These are phyloP conservation scores for Umbellularia californica DNA, from an alignment of 164 flowering plant genomes.

Conservation along the genomic window DNA sequence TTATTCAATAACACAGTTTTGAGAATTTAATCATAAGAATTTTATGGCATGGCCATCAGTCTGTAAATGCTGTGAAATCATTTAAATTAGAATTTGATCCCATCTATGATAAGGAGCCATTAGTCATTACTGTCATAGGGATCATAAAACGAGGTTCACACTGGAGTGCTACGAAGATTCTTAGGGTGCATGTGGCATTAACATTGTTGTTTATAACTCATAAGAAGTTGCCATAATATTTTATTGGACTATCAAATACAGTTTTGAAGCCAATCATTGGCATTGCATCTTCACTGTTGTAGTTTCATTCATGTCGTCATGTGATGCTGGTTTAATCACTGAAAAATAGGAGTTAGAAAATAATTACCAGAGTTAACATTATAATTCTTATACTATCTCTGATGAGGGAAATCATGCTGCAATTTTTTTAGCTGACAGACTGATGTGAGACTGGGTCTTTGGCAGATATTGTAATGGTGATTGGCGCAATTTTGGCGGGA, in stretches of 20 bases:
- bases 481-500: constrained; percentile 78
- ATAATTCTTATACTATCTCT: neutral
- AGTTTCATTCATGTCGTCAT: neutral
- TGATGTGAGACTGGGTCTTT: constrained; percentile 4
- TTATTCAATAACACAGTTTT: too few relatives aligned
- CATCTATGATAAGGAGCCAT: neutral
- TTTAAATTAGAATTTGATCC: neutral
- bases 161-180: neutral
- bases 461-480: constrained; percentile 73
- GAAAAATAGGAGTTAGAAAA: neutral
- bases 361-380: neutral
- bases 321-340: neutral
- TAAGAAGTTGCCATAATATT: too few relatives aligned
- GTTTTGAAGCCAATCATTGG: neutral
- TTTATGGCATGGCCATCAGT: too few relatives aligned
- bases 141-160: neutral
- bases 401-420: neutral
- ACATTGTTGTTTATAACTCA: neutral
- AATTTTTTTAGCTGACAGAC: neutral
- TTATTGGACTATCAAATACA: neutral
- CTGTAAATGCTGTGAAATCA: too few relatives aligned
- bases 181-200: neutral
- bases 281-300: neutral
- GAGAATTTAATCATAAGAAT: too few relatives aligned
- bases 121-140: neutral